Evolutionary conservation across 495 filamentous ascomycete genomes (phyloP).

Genomic region (Staphylotrichum tortipilum): DNA sequence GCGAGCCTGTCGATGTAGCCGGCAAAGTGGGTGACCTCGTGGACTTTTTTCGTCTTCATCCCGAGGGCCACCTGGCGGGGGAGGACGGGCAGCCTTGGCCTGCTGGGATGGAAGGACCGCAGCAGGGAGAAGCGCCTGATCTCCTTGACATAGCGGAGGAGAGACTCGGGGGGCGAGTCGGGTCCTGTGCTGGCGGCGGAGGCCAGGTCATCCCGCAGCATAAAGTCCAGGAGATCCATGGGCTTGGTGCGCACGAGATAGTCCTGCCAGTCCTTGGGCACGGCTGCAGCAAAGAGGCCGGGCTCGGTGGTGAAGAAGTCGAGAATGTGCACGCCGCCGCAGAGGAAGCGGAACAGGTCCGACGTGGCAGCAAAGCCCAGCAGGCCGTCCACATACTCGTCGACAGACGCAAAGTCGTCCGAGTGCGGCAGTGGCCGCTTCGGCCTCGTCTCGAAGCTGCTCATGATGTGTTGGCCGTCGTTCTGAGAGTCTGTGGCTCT

Average conservation of each 20-base stretch:
- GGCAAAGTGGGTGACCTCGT: conserved; percentile 69
- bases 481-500: no score
- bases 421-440: conserved; percentile 35
- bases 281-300: conserved; percentile 58
- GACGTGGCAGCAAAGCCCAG: conserved; percentile 66
- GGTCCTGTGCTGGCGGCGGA: conserved; percentile 17
- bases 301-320: conserved; percentile 90
- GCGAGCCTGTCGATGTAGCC: conserved; percentile 49
- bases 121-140: conserved; percentile 62
- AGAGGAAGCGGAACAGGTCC: conserved; percentile 74
- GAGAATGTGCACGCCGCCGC: conserved; percentile 88
- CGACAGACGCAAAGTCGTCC: conserved; percentile 38
- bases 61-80: conserved; percentile 68
- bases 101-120: conserved; percentile 46
- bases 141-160: conserved; percentile 65
- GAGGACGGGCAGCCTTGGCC: conserved; percentile 41
- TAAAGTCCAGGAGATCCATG: conserved; percentile 65
- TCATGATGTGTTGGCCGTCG: conserved; percentile 10
- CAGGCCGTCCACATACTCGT: conserved; percentile 70
- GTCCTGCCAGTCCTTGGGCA: conserved; percentile 70
- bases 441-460: conserved; percentile 28
- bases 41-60: conserved; percentile 94
- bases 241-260: conserved; percentile 65
- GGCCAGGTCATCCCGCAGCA: conserved; percentile 65
- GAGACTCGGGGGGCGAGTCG: conserved; percentile 54